Evolutionary conservation across 169 alveolate species (phyloP), one percentile per base, ranked within the genome.

Genomic region (Plasmodium blacklocki): DNA sequence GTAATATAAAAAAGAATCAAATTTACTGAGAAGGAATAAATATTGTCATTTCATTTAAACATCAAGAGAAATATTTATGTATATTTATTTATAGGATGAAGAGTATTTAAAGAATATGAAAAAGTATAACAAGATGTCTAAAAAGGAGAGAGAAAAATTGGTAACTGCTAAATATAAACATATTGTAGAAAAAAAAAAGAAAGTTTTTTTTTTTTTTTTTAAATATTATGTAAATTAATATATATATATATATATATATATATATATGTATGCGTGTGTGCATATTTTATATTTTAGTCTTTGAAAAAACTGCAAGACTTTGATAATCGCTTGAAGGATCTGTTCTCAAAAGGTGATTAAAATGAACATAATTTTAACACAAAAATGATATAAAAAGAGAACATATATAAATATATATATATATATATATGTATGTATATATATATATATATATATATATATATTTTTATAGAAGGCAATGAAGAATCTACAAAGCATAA

Each of bases 51-150:
- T 2, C 23, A 2, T 7, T 19, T n/a, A 18, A 3, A 29, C 19
- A 8, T 12, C 23, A 50, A 14, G 29, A 63, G 15, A 18, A 7
- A 12, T 7, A n/a, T 59, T 47, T 49, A 19, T 18, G 64, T 47
- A 50, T 67, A 67, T 67, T 54, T 39, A 9, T 54, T 15, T 15
- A 32, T 72, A 80, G 90, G 80, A 80, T 39, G 90, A 80, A 21
- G 59, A 14, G 14, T 80, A 80, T 21, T 39, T 80, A 32, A 80
- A 60, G 66, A 64, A 67, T 15, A 56, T 67, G 45, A 80, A 71
- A 60, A 80, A 80, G 50, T 39, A 67, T 56, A 66, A 56, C 2
- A 80, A 80, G 15, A 80, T 80, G 90, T 80, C 90, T 54, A 80
- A 80, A 49, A 43, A 19, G 50, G 90, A 80, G 39, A 80, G 90